Conservation (phyloP, 495 filamentous ascomycete genomes). For the Baudoinia panamericana region DNA sequence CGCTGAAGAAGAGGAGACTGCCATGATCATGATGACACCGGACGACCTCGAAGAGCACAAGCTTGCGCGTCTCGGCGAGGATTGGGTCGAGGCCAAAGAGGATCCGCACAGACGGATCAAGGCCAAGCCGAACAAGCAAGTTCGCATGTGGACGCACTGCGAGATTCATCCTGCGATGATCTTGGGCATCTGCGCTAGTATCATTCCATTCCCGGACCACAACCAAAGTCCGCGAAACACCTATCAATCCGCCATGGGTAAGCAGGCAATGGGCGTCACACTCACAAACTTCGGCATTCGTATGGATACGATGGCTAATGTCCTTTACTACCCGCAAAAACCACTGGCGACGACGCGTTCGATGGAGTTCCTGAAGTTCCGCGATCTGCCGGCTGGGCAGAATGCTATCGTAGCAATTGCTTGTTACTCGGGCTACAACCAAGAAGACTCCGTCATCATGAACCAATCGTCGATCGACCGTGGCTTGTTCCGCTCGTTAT, state of each 20-base stretch:
- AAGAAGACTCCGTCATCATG: conserved; percentile 99
- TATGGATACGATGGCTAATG: conserved; percentile 99
- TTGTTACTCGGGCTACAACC: conserved; percentile 98
- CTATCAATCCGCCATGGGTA: conserved; percentile 99
- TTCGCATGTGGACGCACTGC: conserved; percentile 90
- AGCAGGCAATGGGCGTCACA: conserved; percentile 99
- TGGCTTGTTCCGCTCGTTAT: conserved; percentile 91
- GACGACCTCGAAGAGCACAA: conserved; percentile 68
- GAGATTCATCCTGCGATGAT: conserved; percentile 99
- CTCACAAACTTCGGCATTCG: conserved; percentile 88
- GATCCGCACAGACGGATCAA: conserved; percentile 71
- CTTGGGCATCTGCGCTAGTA: conserved; percentile 91
- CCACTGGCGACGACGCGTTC: conserved; percentile 88
- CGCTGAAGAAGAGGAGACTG: conserved; percentile 93
- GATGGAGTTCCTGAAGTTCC: conserved; percentile 97
- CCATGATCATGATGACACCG: conserved; percentile 98
- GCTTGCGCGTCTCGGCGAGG: conserved; percentile 51
- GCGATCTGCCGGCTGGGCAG: conserved; percentile 90
- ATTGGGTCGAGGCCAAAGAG: conserved; percentile 44
- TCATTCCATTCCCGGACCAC: conserved; percentile 99
- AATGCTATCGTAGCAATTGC: conserved; percentile 97
- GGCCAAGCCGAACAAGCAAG: conserved; percentile 64
- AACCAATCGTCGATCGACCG: conserved; percentile 98
- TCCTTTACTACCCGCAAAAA: conserved; percentile 97
- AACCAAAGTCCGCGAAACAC: conserved; percentile 98